Conservation (phyloP, 1,284 basidiomycete genomes). For the Ustilago sp. region DNA sequence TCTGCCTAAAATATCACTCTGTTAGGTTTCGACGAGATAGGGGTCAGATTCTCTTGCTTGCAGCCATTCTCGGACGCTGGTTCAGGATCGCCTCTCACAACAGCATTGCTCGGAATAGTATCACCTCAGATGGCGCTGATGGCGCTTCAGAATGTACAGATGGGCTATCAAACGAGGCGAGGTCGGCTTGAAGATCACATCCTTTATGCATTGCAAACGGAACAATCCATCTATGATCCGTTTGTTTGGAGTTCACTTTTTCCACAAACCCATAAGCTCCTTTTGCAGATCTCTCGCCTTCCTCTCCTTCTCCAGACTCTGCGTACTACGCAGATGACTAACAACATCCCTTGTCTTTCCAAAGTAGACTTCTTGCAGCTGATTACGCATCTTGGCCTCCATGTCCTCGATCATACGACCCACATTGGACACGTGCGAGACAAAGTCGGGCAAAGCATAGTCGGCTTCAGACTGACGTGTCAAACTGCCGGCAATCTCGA, state of each 20-base stretch:
- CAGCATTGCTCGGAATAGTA: not conserved
- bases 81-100: not conserved
- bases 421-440: constrained; percentile 88
- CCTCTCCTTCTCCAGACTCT: constrained; percentile 84
- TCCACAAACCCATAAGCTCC: constrained; percentile 82
- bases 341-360: constrained; percentile 97
- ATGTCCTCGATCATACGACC: constrained; percentile 97
- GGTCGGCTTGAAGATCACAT: not conserved
- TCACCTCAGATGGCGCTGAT: not conserved
- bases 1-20: not conserved
- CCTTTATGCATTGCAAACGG: not conserved
- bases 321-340: constrained; percentile 86
- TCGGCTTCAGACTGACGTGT: constrained; percentile 86
- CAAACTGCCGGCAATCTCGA: constrained; percentile 93
- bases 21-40: constrained; percentile 7
- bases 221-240: not conserved
- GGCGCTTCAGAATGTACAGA: not conserved
- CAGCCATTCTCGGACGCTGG: not conserved
- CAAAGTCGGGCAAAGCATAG: constrained; percentile 51
- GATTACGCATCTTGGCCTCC: constrained; percentile 98
- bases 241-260: constrained; percentile 37
- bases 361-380: constrained; percentile 87
- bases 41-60: not conserved
- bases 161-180: not conserved
- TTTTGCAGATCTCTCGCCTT: constrained; percentile 88